Conservation (phyloP, 192 early-diverging fungal genomes). For the Chytriomyces sp. region DNA sequence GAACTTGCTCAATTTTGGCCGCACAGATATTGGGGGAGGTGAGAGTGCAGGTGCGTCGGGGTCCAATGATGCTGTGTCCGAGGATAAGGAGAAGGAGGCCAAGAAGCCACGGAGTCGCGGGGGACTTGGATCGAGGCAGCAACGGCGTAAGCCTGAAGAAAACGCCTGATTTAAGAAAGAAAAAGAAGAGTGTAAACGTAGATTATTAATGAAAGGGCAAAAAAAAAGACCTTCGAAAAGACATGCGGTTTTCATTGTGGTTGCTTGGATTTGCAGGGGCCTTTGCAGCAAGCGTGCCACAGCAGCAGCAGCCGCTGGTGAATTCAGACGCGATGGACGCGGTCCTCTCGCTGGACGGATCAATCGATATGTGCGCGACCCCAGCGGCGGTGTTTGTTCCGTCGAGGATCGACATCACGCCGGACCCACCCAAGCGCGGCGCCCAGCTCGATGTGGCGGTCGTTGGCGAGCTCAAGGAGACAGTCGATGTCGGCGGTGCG, state of each 20-base stretch:
- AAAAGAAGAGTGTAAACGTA: too few species aligned
- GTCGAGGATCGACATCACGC: constrained; percentile 35
- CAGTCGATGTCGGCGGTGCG: constrained; percentile 44
- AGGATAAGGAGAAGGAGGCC: neutral
- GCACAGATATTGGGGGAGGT: too few species aligned
- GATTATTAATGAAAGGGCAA: too few species aligned
- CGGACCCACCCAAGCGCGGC: constrained; percentile 52
- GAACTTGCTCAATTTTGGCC: neutral
- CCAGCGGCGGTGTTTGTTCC: constrained; percentile 40
- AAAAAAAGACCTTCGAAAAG: neutral
- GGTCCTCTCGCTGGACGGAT: constrained; percentile 17
- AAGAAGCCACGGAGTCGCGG: neutral
- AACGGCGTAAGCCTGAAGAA: neutral
- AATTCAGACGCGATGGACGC: constrained; percentile 29
- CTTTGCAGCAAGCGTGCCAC: neutral
- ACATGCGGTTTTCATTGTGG: neutral
- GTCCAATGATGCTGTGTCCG: too few species aligned
- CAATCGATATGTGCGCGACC: constrained; percentile 31
- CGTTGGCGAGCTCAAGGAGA: constrained; percentile 39
- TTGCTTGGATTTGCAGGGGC: neutral
- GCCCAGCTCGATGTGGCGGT: constrained; percentile 38
- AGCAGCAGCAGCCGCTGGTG: neutral
- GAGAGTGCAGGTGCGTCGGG: too few species aligned
- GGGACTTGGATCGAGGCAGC: neutral
- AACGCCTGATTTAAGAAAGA: too few species aligned